Evolutionary conservation across 2,329 filamentous ascomycete species (phyloP).

Genomic region (Cladophialophora bantiana): DNA sequence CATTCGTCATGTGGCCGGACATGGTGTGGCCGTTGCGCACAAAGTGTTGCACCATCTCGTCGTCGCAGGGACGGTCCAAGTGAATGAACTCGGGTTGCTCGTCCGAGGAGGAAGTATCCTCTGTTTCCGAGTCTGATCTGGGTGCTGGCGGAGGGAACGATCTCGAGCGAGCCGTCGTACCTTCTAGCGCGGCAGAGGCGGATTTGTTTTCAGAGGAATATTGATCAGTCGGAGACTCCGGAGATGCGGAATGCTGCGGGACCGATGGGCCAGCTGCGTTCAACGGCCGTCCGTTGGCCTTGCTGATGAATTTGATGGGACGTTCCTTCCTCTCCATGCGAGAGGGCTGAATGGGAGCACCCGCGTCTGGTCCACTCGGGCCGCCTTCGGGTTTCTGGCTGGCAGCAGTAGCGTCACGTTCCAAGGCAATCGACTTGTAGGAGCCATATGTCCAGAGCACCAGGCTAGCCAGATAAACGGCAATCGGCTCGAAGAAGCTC

Average conservation of each 20-base stretch:
- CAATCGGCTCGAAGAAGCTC: constrained; percentile 57
- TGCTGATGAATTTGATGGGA: constrained; percentile 31
- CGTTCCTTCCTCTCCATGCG: constrained; percentile 35
- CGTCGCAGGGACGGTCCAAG: constrained; percentile 63
- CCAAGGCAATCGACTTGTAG: constrained; percentile 35
- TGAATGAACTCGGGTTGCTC: constrained; percentile 52
- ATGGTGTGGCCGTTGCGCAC: constrained; percentile 60
- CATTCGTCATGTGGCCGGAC: constrained; percentile 59
- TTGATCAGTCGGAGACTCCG: not conserved
- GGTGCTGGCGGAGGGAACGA: not conserved
- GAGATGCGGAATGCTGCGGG: not conserved
- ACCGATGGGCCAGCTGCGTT: not conserved
- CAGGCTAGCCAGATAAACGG: constrained; percentile 56
- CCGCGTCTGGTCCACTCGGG: constrained; percentile 33
- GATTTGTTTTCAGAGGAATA: not conserved
- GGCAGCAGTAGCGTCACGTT: constrained; percentile 30
- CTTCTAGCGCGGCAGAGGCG: not conserved
- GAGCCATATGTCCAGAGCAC: constrained; percentile 58
- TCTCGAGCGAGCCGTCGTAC: not conserved
- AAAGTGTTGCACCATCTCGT: constrained; percentile 65
- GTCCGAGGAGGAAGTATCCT: constrained; percentile 29
- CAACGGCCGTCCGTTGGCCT: constrained; percentile 20
- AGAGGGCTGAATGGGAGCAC: constrained; percentile 33
- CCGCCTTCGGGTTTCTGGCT: constrained; percentile 31
- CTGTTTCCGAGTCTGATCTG: constrained; percentile 18